Conservation (phyloP, 148 eudicot species). For the Tetragonia tetragonoides region DNA sequence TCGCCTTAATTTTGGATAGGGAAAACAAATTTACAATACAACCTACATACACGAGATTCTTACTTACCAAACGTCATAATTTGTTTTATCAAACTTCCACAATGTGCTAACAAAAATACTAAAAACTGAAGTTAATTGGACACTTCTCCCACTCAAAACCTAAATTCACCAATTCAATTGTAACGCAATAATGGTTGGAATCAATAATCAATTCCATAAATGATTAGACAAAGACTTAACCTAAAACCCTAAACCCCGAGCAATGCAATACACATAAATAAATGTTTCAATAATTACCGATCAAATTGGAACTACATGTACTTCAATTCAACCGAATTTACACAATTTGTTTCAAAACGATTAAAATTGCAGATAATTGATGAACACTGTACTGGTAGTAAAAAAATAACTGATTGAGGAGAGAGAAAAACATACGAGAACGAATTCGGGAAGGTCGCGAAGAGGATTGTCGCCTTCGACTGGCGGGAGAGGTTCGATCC, state of each 20-base stretch:
- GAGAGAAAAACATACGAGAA: conserved; percentile 43
- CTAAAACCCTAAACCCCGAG: conserved; percentile 25
- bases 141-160: background rate
- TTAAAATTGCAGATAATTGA: background rate
- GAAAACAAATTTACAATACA: background rate
- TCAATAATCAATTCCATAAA: background rate
- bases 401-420: background rate
- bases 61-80: background rate
- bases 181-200: too few relatives aligned
- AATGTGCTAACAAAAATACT: background rate
- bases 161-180: background rate
- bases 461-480: conserved; percentile 54
- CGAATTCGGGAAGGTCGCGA: conserved; percentile 64
- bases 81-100: background rate
- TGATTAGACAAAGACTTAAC: too few relatives aligned
- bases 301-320: background rate
- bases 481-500: conserved; percentile 79
- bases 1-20: background rate
- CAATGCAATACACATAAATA: background rate
- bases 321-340: conserved; percentile 1
- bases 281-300: background rate
- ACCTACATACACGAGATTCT: background rate
- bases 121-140: background rate
- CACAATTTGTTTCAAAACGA: too few relatives aligned
- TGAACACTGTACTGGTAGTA: too few relatives aligned